Evolutionary conservation across 768 basidiomycete genomes (phyloP).

Genomic region (Pulveroboletus ravenelii): DNA sequence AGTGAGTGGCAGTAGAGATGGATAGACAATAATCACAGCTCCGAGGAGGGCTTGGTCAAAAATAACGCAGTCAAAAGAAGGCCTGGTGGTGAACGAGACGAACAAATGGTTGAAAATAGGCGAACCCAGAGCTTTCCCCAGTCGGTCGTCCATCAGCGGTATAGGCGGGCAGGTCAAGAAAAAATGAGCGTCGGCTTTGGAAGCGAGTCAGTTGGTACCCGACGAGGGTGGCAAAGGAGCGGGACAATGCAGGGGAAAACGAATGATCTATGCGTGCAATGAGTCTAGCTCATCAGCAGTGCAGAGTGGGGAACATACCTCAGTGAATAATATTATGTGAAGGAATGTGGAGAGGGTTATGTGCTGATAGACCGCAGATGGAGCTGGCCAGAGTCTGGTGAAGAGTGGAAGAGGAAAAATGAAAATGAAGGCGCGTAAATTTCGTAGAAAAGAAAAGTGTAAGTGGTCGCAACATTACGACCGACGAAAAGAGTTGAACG

Average conservation of each 20-base stretch:
- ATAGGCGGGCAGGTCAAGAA: not conserved
- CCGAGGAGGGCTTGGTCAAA: not conserved
- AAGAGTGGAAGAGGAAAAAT: not conserved
- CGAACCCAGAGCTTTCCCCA: not conserved
- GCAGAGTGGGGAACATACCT: constrained; percentile 11
- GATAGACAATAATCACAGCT: not conserved
- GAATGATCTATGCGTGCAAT: constrained; percentile 1
- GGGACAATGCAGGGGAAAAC: not conserved
- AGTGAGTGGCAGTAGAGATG: constrained; percentile 1
- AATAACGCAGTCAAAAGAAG: not conserved
- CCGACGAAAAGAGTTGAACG: not conserved
- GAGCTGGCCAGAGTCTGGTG: not conserved
- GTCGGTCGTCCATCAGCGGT: not conserved
- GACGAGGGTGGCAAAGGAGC: constrained; percentile 1
- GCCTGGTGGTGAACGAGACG: not conserved
- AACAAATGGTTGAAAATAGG: not conserved
- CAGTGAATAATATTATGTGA: constrained; percentile 8
- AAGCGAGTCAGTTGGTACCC: not conserved
- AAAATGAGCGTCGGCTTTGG: constrained; percentile 2
- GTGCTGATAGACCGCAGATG: constrained; percentile 2
- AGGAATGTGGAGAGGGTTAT: not conserved
- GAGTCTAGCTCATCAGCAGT: not conserved
- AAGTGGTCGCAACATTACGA: not conserved
- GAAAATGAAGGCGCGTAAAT: not conserved
- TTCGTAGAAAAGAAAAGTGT: constrained; percentile 1